A percentile compares a stretch with the other conserved stretches of the same genome.
Evolutionary conservation across 352 stramenopile genomes (phyloP).

Genomic region (Pythium aristosporum): DNA sequence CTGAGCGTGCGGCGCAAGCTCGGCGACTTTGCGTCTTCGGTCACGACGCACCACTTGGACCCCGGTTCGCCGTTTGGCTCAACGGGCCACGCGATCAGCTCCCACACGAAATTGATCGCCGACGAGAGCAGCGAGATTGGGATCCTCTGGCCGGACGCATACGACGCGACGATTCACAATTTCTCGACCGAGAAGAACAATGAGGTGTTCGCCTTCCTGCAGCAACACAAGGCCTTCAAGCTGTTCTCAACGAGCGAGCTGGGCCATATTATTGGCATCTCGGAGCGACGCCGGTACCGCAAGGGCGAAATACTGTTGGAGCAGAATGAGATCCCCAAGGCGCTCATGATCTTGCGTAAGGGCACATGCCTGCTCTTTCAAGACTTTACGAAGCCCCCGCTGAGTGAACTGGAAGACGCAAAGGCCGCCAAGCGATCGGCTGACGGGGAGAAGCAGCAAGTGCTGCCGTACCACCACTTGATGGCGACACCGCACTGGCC

Average conservation of each 20-base stretch:
- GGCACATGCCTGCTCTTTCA: conserved; percentile 66
- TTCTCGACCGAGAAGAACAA: conserved; percentile 64
- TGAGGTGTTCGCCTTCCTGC: conserved; percentile 63
- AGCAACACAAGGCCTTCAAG: conserved; percentile 64
- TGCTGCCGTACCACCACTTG: conserved; percentile 57
- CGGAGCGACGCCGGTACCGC: conserved; percentile 61
- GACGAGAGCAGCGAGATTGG: conserved; percentile 68
- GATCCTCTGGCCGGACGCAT: conserved; percentile 61
- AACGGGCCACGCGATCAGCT: conserved; percentile 47
- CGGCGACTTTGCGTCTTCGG: conserved; percentile 52
- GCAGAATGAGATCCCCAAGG: conserved; percentile 55
- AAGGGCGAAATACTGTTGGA: conserved; percentile 64
- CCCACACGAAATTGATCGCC: conserved; percentile 51
- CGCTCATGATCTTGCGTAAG: conserved; percentile 62
- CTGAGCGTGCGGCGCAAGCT: conserved; percentile 60
- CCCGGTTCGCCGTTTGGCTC: conserved; percentile 58
- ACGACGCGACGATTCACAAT: conserved; percentile 50
- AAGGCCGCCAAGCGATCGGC: conserved; percentile 5
- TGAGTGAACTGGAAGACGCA: conserved; percentile 14
- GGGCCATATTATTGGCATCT: conserved; percentile 72
- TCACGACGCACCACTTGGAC: conserved; percentile 71
- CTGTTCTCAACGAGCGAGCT: conserved; percentile 62
- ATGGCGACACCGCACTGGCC: conserved; percentile 65
- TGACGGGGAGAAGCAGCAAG: conserved; percentile 22
- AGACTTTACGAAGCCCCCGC: conserved; percentile 53